Evolutionary conservation across 306 rosid genomes (phyloP).

Genomic region (Lablab purpureus): DNA sequence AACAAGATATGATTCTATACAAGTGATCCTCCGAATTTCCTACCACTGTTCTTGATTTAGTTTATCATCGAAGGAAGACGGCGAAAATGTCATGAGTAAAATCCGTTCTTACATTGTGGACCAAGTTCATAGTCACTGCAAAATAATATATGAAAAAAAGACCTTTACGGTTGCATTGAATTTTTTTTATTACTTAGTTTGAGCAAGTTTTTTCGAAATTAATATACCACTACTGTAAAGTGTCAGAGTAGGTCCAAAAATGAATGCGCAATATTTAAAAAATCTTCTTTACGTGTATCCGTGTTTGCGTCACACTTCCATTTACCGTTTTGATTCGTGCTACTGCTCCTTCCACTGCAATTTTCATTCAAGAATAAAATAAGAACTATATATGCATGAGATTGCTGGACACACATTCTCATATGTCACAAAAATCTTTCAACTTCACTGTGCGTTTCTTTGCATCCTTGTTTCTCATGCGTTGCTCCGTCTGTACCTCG

Average conservation of each 20-base stretch:
- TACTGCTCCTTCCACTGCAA: conserved; percentile 15
- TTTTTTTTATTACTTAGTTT: not conserved
- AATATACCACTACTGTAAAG: conserved; percentile 4
- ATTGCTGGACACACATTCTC: conserved; percentile 54
- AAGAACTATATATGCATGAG: conserved; percentile 43
- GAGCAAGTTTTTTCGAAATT: not conserved
- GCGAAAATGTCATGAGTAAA: no score
- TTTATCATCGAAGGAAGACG: no score
- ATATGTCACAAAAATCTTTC: conserved; percentile 39
- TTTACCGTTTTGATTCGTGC: conserved; percentile 7
- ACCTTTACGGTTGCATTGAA: not conserved
- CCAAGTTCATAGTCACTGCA: no score
- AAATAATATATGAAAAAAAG: no score
- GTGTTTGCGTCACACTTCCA: conserved; percentile 20
- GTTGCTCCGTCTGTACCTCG: conserved; percentile 39
- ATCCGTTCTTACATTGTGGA: no score
- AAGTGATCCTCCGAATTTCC: no score
- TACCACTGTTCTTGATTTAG: no score
- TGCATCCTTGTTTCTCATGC: conserved; percentile 24
- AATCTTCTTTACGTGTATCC: not conserved
- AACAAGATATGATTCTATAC: no score
- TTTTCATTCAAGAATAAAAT: not conserved
- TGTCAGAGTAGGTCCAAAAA: conserved; percentile 18
- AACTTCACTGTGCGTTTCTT: conserved; percentile 28
- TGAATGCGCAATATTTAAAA: conserved; percentile 17